A percentile compares a stretch with the other conserved stretches of the same genome.
phyloP scores from a whole-genome alignment of 2,329 filamentous ascomycete genomes.

The Thermomyces lanuginosus region DNA sequence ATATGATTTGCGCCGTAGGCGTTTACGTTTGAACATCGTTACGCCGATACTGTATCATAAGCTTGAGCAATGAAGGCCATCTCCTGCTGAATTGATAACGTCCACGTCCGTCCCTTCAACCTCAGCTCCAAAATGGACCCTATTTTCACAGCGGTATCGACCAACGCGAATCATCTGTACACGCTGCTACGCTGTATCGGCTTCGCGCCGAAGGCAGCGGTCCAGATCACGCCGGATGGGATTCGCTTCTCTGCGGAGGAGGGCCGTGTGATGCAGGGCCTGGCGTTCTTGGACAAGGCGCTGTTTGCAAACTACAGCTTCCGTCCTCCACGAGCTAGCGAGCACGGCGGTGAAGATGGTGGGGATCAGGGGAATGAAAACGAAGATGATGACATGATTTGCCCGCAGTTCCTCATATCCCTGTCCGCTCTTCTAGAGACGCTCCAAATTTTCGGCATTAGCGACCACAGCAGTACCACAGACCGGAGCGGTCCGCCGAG shows the following conservation, averaged over 20 bases:
- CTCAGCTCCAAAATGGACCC: constrained; percentile 17
- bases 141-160: constrained; percentile 45
- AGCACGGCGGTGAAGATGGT: constrained; percentile 13
- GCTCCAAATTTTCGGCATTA: constrained; percentile 81
- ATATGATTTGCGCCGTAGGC: constrained; percentile 97
- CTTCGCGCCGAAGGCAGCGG: constrained; percentile 42
- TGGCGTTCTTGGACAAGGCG: constrained; percentile 71
- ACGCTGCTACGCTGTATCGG: constrained; percentile 46
- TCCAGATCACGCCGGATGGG: constrained; percentile 69
- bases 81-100: constrained; percentile 11
- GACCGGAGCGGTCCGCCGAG: constrained; percentile 17
- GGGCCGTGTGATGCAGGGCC: constrained; percentile 75
- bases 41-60: constrained; percentile 20
- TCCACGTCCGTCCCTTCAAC: constrained; percentile 5
- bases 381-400: constrained; percentile 16
- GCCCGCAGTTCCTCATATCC: constrained; percentile 70
- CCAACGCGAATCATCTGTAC: constrained; percentile 44
- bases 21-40: constrained; percentile 65
- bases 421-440: constrained; percentile 79
- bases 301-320: constrained; percentile 78
- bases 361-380: constrained; percentile 9
- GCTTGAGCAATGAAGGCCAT: constrained; percentile 13
- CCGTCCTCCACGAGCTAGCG: constrained; percentile 27
- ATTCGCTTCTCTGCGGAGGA: constrained; percentile 81
- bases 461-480: constrained; percentile 30